A percentile compares a stretch with the other conserved stretches of the same genome.
phyloP scores from a whole-genome alignment of 176 grass and related monocot genomes.

The Pontederia paniculata region DNA sequence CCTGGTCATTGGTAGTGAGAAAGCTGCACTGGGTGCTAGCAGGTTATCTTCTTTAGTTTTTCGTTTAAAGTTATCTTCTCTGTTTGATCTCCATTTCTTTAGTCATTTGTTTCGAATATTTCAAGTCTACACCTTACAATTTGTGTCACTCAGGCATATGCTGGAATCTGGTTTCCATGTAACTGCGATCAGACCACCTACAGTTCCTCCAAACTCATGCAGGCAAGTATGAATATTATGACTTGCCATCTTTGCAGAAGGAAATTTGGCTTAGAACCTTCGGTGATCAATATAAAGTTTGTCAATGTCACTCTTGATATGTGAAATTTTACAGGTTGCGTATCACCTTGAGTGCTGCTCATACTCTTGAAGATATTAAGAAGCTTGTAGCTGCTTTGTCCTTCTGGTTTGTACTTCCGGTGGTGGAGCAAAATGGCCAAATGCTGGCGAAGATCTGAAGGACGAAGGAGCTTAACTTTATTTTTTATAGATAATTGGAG shows the following conservation, averaged over 20 bases:
- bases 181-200: conserved; percentile 83
- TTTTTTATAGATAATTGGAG: background rate
- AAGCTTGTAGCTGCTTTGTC: conserved; percentile 47
- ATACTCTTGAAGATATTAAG: conserved; percentile 59
- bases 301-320: background rate
- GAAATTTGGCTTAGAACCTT: background rate
- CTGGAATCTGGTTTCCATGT: conserved; percentile 88
- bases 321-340: conserved; percentile 43
- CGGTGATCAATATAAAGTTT: conserved; percentile 3
- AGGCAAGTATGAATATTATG: conserved; percentile 26
- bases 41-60: conserved; percentile 49
- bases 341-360: conserved; percentile 70
- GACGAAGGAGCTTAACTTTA: background rate
- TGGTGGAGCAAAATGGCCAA: conserved; percentile 3
- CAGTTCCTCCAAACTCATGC: conserved; percentile 82
- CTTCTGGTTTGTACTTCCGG: conserved; percentile 37
- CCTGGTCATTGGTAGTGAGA: conserved; percentile 70
- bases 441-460: conserved; percentile 36
- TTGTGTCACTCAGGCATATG: conserved; percentile 41
- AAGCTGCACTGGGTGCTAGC: conserved; percentile 61
- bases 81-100: conserved; percentile 5
- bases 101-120: conserved; percentile 4
- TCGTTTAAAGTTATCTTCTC: conserved; percentile 33
- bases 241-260: background rate
- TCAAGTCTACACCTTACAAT: background rate